Conservation (phyloP, 805 yeast species). For the Grigorovia yakushimaensis region DNA sequence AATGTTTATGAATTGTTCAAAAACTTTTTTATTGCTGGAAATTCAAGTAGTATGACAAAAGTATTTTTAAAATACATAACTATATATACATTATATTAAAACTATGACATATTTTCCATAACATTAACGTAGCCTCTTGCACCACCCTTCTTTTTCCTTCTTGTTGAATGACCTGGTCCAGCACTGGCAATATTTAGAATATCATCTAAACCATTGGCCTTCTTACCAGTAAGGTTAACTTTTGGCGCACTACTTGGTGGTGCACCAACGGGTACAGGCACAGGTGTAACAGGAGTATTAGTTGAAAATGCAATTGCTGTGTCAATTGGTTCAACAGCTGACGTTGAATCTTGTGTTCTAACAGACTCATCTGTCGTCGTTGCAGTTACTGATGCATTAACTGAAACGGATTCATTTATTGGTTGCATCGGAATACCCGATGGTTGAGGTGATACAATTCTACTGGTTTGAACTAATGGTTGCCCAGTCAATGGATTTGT, state of each 20-base stretch:
- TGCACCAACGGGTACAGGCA: conserved; percentile 9
- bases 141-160: conserved; percentile 33
- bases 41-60: too few species aligned
- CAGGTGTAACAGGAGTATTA: too few species aligned
- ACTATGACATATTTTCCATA: conserved; percentile 30
- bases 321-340: background rate
- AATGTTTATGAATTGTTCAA: background rate
- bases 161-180: conserved; percentile 12
- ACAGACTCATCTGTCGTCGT: background rate
- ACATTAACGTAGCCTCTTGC: conserved; percentile 63
- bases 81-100: background rate
- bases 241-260: conserved; percentile 10
- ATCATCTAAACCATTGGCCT: conserved; percentile 39
- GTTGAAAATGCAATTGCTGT: conserved; percentile 2
- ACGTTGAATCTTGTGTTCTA: background rate
- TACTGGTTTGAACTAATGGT: conserved; percentile 9
- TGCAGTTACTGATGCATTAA: background rate
- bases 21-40: too few species aligned
- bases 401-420: background rate
- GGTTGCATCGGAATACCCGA: conserved; percentile 2
- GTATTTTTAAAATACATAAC: background rate
- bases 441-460: background rate
- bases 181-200: conserved; percentile 31
- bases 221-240: conserved; percentile 20
- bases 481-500: conserved; percentile 29